These are phyloP conservation scores for Metarhizium album DNA, from an alignment of 2,329 filamentous ascomycete species.

Conservation along the genomic window DNA sequence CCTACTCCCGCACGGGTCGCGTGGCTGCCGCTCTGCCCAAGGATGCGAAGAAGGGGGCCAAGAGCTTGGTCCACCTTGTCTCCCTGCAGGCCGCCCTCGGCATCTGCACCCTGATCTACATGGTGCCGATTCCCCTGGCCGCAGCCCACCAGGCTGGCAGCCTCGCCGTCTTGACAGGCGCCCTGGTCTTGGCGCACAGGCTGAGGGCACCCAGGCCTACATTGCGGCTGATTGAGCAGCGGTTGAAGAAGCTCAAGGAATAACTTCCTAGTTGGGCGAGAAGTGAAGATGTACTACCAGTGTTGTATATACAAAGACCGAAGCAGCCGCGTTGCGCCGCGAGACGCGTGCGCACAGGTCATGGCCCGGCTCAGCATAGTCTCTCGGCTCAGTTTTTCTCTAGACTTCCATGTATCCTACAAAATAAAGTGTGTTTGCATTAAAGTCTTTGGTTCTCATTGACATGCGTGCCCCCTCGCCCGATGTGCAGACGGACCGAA, in stretches of 20 bases:
- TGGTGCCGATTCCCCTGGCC: constrained; percentile 80
- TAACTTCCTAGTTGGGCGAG: background rate
- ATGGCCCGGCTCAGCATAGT: background rate
- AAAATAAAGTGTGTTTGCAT: constrained; percentile 3
- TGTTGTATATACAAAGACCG: background rate
- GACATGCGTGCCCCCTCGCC: background rate
- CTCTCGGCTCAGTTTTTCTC: constrained; percentile 5
- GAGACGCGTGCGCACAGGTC: background rate
- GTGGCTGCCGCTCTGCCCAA: constrained; percentile 48
- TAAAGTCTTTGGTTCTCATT: background rate
- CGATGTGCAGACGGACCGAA: background rate
- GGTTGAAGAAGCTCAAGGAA: constrained; percentile 24
- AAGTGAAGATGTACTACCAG: background rate
- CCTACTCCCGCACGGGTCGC: constrained; percentile 62
- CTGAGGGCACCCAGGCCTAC: constrained; percentile 62
- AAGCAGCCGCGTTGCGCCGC: background rate
- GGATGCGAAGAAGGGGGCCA: constrained; percentile 56
- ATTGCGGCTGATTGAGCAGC: constrained; percentile 46
- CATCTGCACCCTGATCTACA: constrained; percentile 84
- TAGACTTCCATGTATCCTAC: background rate
- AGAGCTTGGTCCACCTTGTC: constrained; percentile 74
- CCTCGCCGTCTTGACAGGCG: constrained; percentile 72
- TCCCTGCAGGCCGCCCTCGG: constrained; percentile 74
- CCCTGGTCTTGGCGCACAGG: constrained; percentile 67
- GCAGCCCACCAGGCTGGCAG: constrained; percentile 89